Percentiles rank a stretch among this genome's conserved stretches.
phyloP scores from a whole-genome alignment of 164 flowering plant species.

The Berberis thunbergii region DNA sequence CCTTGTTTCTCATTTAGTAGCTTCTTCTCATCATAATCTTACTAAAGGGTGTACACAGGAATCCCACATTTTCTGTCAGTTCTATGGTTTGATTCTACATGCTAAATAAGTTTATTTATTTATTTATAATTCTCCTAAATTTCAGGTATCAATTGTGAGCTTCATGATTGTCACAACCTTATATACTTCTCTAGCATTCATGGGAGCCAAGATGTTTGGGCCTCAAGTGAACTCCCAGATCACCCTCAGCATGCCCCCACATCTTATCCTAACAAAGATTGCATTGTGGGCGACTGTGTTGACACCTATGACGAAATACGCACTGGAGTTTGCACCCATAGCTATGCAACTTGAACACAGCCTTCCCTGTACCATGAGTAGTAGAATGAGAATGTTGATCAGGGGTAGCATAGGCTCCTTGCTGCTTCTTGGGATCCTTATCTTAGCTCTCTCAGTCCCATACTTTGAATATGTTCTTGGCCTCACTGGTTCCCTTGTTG shows the following conservation, averaged over 20 bases:
- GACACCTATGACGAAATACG: constrained; percentile 87
- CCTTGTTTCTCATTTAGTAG: not conserved
- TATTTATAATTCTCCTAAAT: not conserved
- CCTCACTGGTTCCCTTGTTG: constrained; percentile 75
- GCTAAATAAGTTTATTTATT: too few species aligned
- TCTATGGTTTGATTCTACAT: too few species aligned
- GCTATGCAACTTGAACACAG: constrained; percentile 55
- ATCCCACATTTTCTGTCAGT: too few species aligned
- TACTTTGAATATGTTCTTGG: constrained; percentile 63
- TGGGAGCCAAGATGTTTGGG: constrained; percentile 71
- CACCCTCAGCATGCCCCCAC: constrained; percentile 73
- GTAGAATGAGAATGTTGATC: constrained; percentile 28
- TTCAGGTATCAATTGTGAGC: constrained; percentile 69
- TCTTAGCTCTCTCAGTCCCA: constrained; percentile 60
- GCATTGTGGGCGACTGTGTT: constrained; percentile 82
- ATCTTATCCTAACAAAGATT: constrained; percentile 43
- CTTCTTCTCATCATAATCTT: not conserved
- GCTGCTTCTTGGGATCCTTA: constrained; percentile 37
- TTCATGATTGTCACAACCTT: constrained; percentile 48
- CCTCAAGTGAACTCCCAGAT: constrained; percentile 52
- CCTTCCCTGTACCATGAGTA: constrained; percentile 38
- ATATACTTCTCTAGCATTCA: constrained; percentile 55
- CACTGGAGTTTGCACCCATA: constrained; percentile 69
- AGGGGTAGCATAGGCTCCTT: constrained; percentile 48
- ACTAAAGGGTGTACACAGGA: too few species aligned